Base-by-base conservation (phyloP, 2,329 filamentous ascomycete species). In the Amesomyces nigricolor region DNA sequence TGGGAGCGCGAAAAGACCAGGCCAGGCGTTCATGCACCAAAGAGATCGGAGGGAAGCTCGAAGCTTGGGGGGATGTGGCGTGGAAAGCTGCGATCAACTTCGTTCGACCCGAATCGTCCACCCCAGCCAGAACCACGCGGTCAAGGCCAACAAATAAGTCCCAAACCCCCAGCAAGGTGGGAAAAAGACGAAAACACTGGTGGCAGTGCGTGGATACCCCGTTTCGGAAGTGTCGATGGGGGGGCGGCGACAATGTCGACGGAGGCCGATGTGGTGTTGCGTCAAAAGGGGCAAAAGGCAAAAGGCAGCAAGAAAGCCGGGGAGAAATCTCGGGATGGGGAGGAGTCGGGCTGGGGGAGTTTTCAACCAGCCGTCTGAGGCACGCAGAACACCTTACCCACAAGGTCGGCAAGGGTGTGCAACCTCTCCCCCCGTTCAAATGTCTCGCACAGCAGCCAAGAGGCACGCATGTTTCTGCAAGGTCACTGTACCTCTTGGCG, bases 301-400 rank as follows among this genome's bases (percentile, higher is more conserved):
- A 26, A 26, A 54, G 45, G 53, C 49, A 58, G 57, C 51, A 48
- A 56, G 58, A 56, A 57, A 57, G 47, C 52, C 57, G 48, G 57
- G 54, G 59, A 61, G 60, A 63, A 63, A 59, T 63, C 60, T 63
- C 58, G 57, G 59, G 57, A 59, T 63, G 60, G 61, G 52, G 57
- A 58, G 51, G 57, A 59, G 59, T 61, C 58, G 57, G 59, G 57
- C 57, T 59, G 47, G 57, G 51, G 51, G 48, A 26, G 58, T 54
- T 58, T 58, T 52, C 45, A 49, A 50, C 57, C 46, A 44, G 50
- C 51, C 47, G 57, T 56, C 50, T 54, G 53, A 56, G 59, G 48
- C 58, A 49, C 50, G 51, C 19, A 59, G 51, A 59, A 59, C 51
- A 59, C 55, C 59, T 57, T 48, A 59, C 59, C 59, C 59, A 61